A percentile compares a stretch with the other conserved stretches of the same genome.
These are phyloP conservation scores for Cymbopogon flexuosus DNA, from an alignment of 202 grass and related monocot species.

Conservation along the genomic window DNA sequence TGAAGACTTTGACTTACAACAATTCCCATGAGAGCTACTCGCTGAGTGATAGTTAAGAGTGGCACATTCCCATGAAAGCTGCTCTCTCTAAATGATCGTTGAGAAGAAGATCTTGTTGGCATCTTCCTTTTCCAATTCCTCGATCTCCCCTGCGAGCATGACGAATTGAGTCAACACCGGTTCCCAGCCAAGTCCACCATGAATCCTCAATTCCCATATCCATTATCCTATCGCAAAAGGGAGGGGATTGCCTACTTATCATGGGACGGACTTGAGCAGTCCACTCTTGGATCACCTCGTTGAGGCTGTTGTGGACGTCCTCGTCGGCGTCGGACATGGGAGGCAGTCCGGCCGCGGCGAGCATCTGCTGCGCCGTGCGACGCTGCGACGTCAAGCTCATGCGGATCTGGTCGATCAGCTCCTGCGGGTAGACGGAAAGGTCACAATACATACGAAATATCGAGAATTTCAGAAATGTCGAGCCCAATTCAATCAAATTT, in stretches of 20 bases:
- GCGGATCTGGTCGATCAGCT: slow-evolving; percentile 69
- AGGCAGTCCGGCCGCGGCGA: slow-evolving; percentile 58
- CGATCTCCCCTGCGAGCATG: slow-evolving; percentile 43
- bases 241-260: slow-evolving; percentile 28
- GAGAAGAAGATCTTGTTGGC: slow-evolving; percentile 76
- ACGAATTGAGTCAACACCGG: neutral
- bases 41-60: too few species aligned
- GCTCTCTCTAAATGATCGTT: slow-evolving; percentile 36
- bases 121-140: slow-evolving; percentile 29
- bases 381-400: slow-evolving; percentile 57
- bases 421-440: slow-evolving; percentile 25
- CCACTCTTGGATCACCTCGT: slow-evolving; percentile 82
- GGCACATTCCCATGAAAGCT: too few species aligned
- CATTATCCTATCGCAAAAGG: neutral
- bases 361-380: slow-evolving; percentile 42
- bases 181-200: neutral
- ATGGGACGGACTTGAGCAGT: slow-evolving; percentile 48
- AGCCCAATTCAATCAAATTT: neutral
- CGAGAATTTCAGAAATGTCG: neutral
- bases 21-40: too few species aligned
- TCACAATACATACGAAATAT: neutral
- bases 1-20: too few species aligned
- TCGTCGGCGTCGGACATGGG: slow-evolving; percentile 55
- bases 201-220: neutral
- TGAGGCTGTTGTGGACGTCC: slow-evolving; percentile 45